Evolutionary conservation across 257 asterid genomes (phyloP).

Genomic region (Mentha longifolia): DNA sequence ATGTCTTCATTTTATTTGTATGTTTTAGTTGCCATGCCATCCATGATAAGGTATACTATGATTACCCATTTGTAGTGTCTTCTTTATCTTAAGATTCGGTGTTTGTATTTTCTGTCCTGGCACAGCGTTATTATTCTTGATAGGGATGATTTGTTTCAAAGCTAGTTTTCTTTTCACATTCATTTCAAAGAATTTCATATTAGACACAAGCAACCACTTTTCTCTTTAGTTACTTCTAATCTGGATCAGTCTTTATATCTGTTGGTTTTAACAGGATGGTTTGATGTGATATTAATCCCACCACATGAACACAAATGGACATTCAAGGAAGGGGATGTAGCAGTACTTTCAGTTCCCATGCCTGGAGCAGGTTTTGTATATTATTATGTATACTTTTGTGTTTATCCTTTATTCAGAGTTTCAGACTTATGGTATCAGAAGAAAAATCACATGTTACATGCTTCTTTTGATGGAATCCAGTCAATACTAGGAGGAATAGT

Average conservation of each 20-base stretch:
- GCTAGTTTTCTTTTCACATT: constrained; percentile 9
- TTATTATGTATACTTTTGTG: background rate
- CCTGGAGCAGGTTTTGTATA: constrained; percentile 74
- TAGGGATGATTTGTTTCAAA: background rate
- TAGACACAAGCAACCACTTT: constrained; percentile 9
- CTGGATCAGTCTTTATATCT: constrained; percentile 22
- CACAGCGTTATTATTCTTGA: background rate
- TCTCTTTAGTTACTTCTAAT: constrained; percentile 7
- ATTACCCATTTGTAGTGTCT: constrained; percentile 4
- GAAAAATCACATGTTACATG: constrained; percentile 12
- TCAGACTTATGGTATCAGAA: constrained; percentile 17
- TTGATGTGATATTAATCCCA: constrained; percentile 77
- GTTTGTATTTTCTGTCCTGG: constrained; percentile 20
- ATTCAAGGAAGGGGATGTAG: constrained; percentile 97
- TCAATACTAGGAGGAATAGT: constrained; percentile 61
- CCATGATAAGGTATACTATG: constrained; percentile 3
- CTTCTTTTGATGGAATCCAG: constrained; percentile 46
- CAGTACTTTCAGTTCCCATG: constrained; percentile 81
- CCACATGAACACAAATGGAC: constrained; percentile 76
- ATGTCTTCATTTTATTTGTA: no score
- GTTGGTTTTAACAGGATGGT: constrained; percentile 72
- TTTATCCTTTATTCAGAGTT: background rate
- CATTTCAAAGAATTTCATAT: constrained; percentile 7
- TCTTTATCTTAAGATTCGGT: background rate
- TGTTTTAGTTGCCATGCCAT: background rate